Conservation (phyloP, 768 basidiomycete species). For the Boletus rubroflammeus region DNA sequence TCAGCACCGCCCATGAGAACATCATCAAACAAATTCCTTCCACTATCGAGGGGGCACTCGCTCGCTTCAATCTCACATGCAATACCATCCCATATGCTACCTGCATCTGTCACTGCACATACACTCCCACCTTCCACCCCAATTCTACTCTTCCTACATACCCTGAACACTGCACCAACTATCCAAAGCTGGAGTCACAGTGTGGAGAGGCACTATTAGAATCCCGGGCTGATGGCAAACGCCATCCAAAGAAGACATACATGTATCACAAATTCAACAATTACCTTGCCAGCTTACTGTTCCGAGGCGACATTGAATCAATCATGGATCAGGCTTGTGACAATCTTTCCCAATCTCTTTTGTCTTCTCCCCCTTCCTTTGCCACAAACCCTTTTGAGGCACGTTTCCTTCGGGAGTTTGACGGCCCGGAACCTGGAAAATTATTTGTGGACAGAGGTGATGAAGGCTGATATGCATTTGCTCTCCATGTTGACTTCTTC, state of each 20-base stretch:
- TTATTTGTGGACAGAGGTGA: conserved; percentile 9
- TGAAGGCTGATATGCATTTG: conserved; percentile 30
- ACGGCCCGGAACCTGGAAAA: conserved; percentile 12
- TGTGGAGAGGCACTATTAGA: neutral
- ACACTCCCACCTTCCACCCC: neutral
- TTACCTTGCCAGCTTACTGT: neutral
- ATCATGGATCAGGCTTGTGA: neutral
- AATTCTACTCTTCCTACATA: neutral
- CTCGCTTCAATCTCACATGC: neutral
- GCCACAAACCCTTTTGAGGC: conserved; percentile 7
- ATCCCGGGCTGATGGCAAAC: neutral
- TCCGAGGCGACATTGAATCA: neutral
- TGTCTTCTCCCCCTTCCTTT: neutral
- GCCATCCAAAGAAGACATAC: neutral
- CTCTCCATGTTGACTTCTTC: conserved; percentile 35
- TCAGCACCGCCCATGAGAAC: neutral
- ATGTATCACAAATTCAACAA: conserved; percentile 10
- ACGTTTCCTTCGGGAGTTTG: conserved; percentile 27
- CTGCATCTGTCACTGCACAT: conserved; percentile 3
- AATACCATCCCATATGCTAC: neutral
- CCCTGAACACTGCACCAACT: neutral
- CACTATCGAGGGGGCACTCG: neutral
- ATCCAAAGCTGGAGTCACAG: neutral
- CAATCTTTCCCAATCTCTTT: neutral
- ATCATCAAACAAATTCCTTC: conserved; percentile 1